A percentile compares a stretch with the other conserved stretches of the same genome.
These are phyloP conservation scores for Saturnispora quitensis DNA, from an alignment of 805 yeast species.

Conservation along the genomic window DNA sequence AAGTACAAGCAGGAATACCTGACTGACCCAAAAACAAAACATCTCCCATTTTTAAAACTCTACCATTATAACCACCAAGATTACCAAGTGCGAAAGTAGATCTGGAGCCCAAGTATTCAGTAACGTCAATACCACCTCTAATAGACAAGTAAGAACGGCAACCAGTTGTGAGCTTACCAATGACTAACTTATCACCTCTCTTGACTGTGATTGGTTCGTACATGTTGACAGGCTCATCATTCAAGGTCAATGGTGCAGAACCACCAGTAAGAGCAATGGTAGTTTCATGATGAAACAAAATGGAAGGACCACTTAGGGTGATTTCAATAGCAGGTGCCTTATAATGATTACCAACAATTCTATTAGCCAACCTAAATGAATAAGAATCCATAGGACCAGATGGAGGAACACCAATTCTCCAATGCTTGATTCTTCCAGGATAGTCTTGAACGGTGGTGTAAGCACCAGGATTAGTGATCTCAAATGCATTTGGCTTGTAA, in stretches of 20 bases:
- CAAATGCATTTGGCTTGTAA: conserved; percentile 78
- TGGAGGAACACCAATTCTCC: conserved; percentile 96
- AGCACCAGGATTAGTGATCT: conserved; percentile 82
- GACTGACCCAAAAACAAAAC: conserved; percentile 82
- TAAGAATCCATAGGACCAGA: conserved; percentile 97
- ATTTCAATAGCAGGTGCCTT: conserved; percentile 85
- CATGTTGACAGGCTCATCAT: conserved; percentile 47
- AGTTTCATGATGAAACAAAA: conserved; percentile 74
- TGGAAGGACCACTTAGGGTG: conserved; percentile 79
- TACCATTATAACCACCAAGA: conserved; percentile 91
- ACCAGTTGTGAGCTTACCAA: conserved; percentile 77
- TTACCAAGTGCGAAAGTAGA: conserved; percentile 92
- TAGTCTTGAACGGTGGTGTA: conserved; percentile 95
- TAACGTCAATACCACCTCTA: conserved; percentile 89
- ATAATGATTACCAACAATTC: conserved; percentile 78
- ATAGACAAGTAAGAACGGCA: conserved; percentile 87
- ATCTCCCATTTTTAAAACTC: conserved; percentile 87
- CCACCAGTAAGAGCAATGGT: conserved; percentile 88
- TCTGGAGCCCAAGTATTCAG: conserved; percentile 90
- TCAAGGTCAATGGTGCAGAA: conserved; percentile 44
- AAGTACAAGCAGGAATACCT: conserved; percentile 50
- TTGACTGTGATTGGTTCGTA: conserved; percentile 66
- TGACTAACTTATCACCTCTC: conserved; percentile 66
- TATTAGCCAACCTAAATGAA: conserved; percentile 82
- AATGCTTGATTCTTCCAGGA: conserved; percentile 79